Base-by-base conservation (phyloP, 164 flowering plant genomes). In the Vitis amurensis region DNA sequence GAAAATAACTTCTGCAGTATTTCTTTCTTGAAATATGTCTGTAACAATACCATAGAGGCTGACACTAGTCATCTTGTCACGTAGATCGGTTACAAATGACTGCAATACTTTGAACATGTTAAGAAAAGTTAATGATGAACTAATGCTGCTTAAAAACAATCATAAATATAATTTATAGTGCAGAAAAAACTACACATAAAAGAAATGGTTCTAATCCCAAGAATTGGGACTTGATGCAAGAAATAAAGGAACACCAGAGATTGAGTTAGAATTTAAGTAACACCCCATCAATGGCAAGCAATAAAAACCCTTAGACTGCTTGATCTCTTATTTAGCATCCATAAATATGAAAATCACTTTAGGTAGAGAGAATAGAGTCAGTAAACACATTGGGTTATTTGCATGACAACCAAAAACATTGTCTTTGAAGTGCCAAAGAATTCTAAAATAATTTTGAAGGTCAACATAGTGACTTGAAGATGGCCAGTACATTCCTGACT, bases 11-110 rank as follows among this genome's bases (percentile, higher is more conserved):
- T 78, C 81, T 55, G 71, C 13, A 16, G 78, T 63, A 72, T 73
- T 77, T 71, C 50, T 77, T 51, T 88, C 91, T 63, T 76, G 74
- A 12, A 63, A 64, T 10, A 95, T 82, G 75, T 86, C 84, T 61
- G 70, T 82, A 62, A 95, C 87, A 61, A 74, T 82, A 67, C 97
- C 99, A 81, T 89, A 93, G 63, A 95, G 85, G 86, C 94, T 87
- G 75, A 93, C 64, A 69, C 90, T 72, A 71, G 87, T 90, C 97
- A 93, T 95, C 87, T 91, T 93, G 85, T 90, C 94, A 57, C 76
- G 87, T 66, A 95, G 89, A 81, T 95, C 92, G 48, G 63, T 77
- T 67, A 95, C 84, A 81, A 85, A 88, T 71, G 85, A 78, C 99
- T 95, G 97, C 91, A 88, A 75, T 59, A 77, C 76, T 78, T 76